Base-by-base conservation (phyloP, 1,284 basidiomycete genomes). In the Fomitopsis betulina region DNA sequence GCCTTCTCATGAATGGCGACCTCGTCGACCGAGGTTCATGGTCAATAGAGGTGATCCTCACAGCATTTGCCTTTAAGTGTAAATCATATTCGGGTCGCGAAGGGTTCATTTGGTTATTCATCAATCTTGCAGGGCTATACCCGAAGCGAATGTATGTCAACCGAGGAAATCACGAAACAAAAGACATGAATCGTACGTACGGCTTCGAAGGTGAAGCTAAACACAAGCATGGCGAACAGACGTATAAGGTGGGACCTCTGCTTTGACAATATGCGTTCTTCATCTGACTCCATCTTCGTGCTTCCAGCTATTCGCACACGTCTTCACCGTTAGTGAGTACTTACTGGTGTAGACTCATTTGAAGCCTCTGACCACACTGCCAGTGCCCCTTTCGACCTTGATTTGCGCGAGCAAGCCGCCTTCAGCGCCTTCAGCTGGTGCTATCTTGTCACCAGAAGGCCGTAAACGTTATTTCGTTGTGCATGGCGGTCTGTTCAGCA, bases 161-260 rank as follows among this genome's bases (percentile, higher is more conserved):
- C 73, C 85, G 96, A 60, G 97, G 96, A 25, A 99, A 98, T 75
- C 96, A 99, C 72, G 96, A 99, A 77, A 91, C 96, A 54, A 94
- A 91, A 73, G 94, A 98, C 60, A 93, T 89, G 87, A 90, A 90
- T 66, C 77, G 87, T 45, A 85, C 93, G 17, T 96, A 97, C 73
- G 94, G 96, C 2, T 98, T 98, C 67, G 95, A 98, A 73, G 96
- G 95, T 49, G 96, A 99, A 76, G 93, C 89, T 55, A 97, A 96
- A 72, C 90, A 94, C 68, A 96, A 97, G 72, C 93, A 95, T 68
- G 93, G 93, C 38, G 94, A 96, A 68, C 87, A 94, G 72, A 91
- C 91, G 0, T 95, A 92, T 75, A 92, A 91, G 80, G 89, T 86
- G 45, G 45, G 66, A 56, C 10, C n/a, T 12, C 13, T 8, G 38